Base-by-base conservation (phyloP, 2,329 filamentous ascomycete species). In the Fusarium irregulare region DNA sequence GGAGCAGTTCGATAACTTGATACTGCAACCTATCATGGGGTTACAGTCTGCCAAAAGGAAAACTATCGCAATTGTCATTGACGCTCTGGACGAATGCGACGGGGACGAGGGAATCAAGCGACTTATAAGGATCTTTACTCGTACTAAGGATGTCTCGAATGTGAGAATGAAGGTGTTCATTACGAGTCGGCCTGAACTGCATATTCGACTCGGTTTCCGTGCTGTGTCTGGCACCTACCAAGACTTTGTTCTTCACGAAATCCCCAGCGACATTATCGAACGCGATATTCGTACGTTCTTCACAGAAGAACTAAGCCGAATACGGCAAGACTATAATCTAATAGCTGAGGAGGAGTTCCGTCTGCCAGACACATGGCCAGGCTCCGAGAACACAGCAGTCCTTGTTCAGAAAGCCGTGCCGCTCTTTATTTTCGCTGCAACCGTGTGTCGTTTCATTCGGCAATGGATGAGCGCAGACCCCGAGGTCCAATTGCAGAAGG, bases 381-480 rank as follows among this genome's bases (percentile, higher is more conserved):
- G 66, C 0, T 4, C 51, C 1, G 16, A 23, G 1, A 16, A n/a
- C 0, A 40, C 57, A 1, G 9, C 32, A 20, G 27, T 9, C 10
- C 72, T 81, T 4, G 56, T 76, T 3, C 9, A 63, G 14, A 78
- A 75, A 58, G 75, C 80, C 1, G 60, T 73, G 3, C 78, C 79
- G 0, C 68, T 83, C 0, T 81, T 81, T 55, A 81, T 81, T 47
- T 78, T 76, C 27, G 79, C 79, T 1, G 73, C 78, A 13, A 81
- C 78, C 2, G 64, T 77, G 1, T 79, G 75, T 27, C 76, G 74
- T 0, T 79, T 79, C 21, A 58, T 81, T 3, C 25, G 16, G 6
- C 48, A 48, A 3, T 70, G 76, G 16, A 55, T 47, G 12, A 56
- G 44, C 10, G 50, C 37, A n/a, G 71, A 73, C 7, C 76, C 75